These are phyloP conservation scores for Begonia peltatifolia DNA, from an alignment of 306 rosid genomes.

Conservation along the genomic window DNA sequence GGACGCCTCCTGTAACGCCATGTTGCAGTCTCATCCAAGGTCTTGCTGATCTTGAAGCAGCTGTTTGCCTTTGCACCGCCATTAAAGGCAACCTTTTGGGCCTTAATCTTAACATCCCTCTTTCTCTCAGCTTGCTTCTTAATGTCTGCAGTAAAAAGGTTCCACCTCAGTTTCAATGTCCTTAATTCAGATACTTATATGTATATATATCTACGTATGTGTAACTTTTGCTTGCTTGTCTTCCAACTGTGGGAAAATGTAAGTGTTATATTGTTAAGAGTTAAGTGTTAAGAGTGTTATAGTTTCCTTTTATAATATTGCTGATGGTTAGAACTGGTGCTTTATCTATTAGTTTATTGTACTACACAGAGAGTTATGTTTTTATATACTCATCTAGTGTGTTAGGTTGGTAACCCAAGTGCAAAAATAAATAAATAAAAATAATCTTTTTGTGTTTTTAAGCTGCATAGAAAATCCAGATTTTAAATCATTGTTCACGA, in stretches of 20 bases:
- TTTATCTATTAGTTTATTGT: too few species aligned
- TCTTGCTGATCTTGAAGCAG: conserved; percentile 70
- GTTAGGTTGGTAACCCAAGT: too few species aligned
- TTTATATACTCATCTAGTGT: too few species aligned
- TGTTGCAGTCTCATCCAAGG: conserved; percentile 49
- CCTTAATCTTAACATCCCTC: conserved; percentile 41
- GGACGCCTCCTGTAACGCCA: conserved; percentile 48
- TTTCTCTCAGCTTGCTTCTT: conserved; percentile 53
- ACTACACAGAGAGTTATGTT: too few species aligned
- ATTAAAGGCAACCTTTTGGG: conserved; percentile 54
- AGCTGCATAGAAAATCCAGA: too few species aligned
- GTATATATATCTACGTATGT: neutral
- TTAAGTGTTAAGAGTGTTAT: too few species aligned
- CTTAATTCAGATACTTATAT: conserved; percentile 13
- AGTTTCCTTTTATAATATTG: too few species aligned
- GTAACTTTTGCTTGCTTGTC: neutral
- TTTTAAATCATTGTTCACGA: too few species aligned
- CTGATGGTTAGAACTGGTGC: too few species aligned
- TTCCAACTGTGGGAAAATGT: neutral
- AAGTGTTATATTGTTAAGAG: too few species aligned
- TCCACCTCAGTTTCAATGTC: conserved; percentile 43
- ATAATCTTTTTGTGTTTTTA: too few species aligned
- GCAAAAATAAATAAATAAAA: too few species aligned
- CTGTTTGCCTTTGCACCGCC: conserved; percentile 80
- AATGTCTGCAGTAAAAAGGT: conserved; percentile 45